phyloP scores from a whole-genome alignment of 192 early-diverging fungal genomes.

The Coemansia sp. region DNA sequence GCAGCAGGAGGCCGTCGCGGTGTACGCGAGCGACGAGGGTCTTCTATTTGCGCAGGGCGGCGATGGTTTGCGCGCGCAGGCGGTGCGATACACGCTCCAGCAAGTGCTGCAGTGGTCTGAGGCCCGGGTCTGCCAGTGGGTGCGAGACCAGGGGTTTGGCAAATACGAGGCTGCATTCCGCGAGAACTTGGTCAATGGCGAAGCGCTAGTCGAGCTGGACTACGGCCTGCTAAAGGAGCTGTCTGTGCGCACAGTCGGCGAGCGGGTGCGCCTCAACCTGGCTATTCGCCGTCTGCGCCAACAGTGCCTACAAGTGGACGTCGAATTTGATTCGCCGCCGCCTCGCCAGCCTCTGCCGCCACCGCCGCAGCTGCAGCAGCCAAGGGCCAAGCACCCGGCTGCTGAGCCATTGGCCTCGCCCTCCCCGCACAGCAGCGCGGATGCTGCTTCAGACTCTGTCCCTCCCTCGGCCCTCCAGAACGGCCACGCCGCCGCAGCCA shows the following conservation, averaged over 20 bases:
- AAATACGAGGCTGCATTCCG: conserved; percentile 57
- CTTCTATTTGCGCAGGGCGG: neutral
- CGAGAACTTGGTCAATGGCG: conserved; percentile 84
- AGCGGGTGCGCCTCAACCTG: conserved; percentile 76
- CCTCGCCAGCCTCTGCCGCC: conserved; percentile 14
- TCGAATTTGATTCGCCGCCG: conserved; percentile 7
- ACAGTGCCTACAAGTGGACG: conserved; percentile 57
- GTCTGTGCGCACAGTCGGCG: conserved; percentile 79
- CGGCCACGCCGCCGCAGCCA: conserved; percentile 5
- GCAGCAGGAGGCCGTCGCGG: neutral
- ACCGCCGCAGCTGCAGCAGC: conserved; percentile 3
- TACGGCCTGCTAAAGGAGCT: conserved; percentile 83
- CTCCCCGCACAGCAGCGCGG: neutral
- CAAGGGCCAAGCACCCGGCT: neutral
- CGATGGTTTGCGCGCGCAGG: neutral
- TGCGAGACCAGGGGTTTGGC: conserved; percentile 58
- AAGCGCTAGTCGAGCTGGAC: conserved; percentile 81
- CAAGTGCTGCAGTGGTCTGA: conserved; percentile 60
- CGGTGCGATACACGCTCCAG: conserved; percentile 40
- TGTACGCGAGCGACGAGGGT: neutral
- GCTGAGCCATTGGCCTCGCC: neutral
- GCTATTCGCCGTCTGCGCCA: conserved; percentile 76
- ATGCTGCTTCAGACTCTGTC: conserved; percentile 4
- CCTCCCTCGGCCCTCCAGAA: conserved; percentile 31
- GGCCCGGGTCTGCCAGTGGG: conserved; percentile 58